Percentiles rank a stretch among this genome's conserved stretches.
These are phyloP conservation scores for Agmasoma carcini DNA, from an alignment of 371 early-diverging fungal species.

Conservation along the genomic window DNA sequence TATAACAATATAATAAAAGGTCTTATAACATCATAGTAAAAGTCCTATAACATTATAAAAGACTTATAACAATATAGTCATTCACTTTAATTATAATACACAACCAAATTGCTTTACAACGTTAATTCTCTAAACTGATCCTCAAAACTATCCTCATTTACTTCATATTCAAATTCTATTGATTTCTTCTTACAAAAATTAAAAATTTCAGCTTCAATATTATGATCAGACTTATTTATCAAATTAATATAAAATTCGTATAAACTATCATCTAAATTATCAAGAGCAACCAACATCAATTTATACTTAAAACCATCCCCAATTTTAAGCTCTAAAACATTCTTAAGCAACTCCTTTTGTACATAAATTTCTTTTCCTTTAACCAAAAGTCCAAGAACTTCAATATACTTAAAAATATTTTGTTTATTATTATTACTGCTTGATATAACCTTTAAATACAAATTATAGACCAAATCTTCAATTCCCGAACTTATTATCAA, in stretches of 20 bases:
- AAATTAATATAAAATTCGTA: neutral
- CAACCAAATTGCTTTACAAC: too few relatives aligned
- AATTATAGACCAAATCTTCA: neutral
- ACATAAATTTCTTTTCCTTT: neutral
- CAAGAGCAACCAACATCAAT: neutral
- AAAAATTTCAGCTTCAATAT: neutral
- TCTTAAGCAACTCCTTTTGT: neutral
- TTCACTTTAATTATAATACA: too few relatives aligned
- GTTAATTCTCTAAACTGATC: neutral
- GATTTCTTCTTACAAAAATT: slow-evolving; percentile 8
- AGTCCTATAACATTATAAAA: too few relatives aligned
- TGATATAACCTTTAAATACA: neutral
- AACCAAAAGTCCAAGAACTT: neutral
- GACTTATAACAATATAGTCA: too few relatives aligned
- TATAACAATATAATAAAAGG: too few relatives aligned
- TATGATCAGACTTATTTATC: neutral
- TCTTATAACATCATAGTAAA: too few relatives aligned
- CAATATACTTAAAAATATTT: neutral
- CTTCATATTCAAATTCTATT: neutral
- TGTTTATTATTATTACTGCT: neutral
- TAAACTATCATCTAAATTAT: neutral
- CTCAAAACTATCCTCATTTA: neutral
- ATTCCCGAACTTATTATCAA: neutral
- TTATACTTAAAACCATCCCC: neutral
- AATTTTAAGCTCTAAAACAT: neutral